phyloP scores from a whole-genome alignment of 768 basidiomycete species.

The Mycena olivaceomarginata region DNA sequence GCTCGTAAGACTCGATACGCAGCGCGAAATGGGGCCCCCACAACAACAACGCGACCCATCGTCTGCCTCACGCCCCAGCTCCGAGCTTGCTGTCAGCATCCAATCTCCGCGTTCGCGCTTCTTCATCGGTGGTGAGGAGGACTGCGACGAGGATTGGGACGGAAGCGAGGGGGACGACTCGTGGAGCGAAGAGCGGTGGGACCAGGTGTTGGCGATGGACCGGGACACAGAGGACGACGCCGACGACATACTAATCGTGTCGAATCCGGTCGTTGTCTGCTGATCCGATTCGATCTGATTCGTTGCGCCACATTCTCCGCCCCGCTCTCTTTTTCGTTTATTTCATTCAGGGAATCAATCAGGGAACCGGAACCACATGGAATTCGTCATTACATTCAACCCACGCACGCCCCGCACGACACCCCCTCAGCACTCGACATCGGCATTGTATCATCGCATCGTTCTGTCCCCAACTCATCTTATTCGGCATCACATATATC shows the following conservation, averaged over 20 bases:
- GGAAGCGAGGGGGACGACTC: constrained; percentile 28
- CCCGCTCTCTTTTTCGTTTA: background rate
- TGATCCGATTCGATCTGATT: background rate
- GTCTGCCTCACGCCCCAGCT: background rate
- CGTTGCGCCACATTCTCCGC: background rate
- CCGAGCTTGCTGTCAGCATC: constrained; percentile 12
- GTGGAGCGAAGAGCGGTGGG: constrained; percentile 42
- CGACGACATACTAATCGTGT: constrained; percentile 33
- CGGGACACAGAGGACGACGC: background rate
- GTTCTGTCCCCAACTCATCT: background rate
- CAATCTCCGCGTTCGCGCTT: constrained; percentile 36
- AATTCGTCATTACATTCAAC: background rate
- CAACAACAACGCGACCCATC: background rate
- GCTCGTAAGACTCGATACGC: constrained; percentile 58
- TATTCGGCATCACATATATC: background rate
- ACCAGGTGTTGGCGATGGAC: constrained; percentile 20
- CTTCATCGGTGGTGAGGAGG: constrained; percentile 42
- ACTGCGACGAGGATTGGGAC: constrained; percentile 29
- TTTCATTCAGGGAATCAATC: background rate
- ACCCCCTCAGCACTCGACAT: background rate
- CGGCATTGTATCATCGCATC: constrained; percentile 20
- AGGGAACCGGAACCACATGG: constrained; percentile 9
- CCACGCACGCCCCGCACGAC: background rate
- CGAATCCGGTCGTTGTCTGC: background rate
- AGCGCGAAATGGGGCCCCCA: constrained; percentile 37